Evolutionary conservation across 192 early-diverging fungal species (phyloP).

Genomic region (Kappamyces sp.): DNA sequence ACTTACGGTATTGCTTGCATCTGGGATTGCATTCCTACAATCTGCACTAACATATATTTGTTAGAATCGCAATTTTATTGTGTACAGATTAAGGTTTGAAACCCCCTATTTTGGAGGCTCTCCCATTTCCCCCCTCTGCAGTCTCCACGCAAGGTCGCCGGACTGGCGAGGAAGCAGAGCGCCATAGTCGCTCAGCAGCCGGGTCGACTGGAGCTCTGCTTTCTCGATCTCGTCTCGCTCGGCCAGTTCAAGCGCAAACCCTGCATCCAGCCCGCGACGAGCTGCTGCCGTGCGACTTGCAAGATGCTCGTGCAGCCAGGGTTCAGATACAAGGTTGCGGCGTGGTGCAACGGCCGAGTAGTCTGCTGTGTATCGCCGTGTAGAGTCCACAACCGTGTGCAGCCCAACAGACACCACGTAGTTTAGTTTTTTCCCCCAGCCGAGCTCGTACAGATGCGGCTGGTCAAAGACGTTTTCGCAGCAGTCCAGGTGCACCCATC

Average conservation of each 20-base stretch:
- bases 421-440: constrained; percentile 40
- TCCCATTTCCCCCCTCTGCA: too few species aligned
- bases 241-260: not conserved
- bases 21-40: too few species aligned
- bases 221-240: not conserved
- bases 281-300: not conserved
- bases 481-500: constrained; percentile 35
- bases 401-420: constrained; percentile 30
- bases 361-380: constrained; percentile 14
- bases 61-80: too few species aligned
- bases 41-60: too few species aligned
- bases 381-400: constrained; percentile 31
- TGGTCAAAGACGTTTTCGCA: constrained; percentile 23
- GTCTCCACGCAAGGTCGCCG: too few species aligned
- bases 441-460: constrained; percentile 38
- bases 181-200: too few species aligned
- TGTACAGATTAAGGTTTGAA: too few species aligned
- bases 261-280: not conserved
- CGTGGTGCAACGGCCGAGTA: constrained; percentile 4
- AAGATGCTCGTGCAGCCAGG: not conserved
- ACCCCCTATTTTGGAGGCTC: too few species aligned
- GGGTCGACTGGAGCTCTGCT: not conserved
- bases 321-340: constrained; percentile 16
- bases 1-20: too few species aligned
- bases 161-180: too few species aligned